These are phyloP conservation scores for Vitis rotundifolia DNA, from an alignment of 164 flowering plant species.

Conservation along the genomic window DNA sequence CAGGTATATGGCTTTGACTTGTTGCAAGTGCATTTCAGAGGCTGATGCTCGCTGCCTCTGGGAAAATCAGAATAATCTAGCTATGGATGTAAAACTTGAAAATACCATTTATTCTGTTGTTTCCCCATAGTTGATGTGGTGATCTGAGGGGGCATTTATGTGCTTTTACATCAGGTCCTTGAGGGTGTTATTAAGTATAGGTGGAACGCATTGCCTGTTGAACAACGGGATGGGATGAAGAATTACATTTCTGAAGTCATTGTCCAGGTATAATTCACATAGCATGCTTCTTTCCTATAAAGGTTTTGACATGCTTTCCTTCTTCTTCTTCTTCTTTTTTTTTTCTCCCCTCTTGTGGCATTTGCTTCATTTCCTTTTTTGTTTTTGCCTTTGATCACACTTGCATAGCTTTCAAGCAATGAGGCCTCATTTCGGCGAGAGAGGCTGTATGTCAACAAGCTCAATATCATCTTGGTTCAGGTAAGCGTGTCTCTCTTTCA, in stretches of 20 bases:
- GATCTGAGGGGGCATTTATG: neutral
- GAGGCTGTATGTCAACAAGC: slow-evolving; percentile 91
- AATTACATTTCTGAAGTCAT: slow-evolving; percentile 96
- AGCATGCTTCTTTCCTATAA: neutral
- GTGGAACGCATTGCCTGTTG: slow-evolving; percentile 97
- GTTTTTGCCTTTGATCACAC: slow-evolving; percentile 11
- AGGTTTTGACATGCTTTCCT: too few species aligned
- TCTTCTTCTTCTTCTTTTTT: too few species aligned
- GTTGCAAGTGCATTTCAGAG: too few species aligned
- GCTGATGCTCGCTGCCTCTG: too few species aligned
- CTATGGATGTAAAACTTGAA: too few species aligned
- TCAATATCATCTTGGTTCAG: slow-evolving; percentile 94
- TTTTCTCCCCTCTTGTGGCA: neutral
- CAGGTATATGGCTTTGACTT: too few species aligned
- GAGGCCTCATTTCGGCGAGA: slow-evolving; percentile 88
- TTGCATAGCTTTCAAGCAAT: slow-evolving; percentile 80
- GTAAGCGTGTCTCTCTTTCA: slow-evolving; percentile 25
- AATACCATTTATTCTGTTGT: too few species aligned
- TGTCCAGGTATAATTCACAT: slow-evolving; percentile 65
- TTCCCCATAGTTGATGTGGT: neutral
- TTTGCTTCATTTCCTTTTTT: neutral
- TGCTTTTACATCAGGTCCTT: slow-evolving; percentile 54
- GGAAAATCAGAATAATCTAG: too few species aligned
- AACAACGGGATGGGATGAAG: slow-evolving; percentile 98
- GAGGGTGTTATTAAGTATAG: slow-evolving; percentile 98